Evolutionary conservation across 441 rosid genomes (phyloP).

Genomic region (Brassica balearica): DNA sequence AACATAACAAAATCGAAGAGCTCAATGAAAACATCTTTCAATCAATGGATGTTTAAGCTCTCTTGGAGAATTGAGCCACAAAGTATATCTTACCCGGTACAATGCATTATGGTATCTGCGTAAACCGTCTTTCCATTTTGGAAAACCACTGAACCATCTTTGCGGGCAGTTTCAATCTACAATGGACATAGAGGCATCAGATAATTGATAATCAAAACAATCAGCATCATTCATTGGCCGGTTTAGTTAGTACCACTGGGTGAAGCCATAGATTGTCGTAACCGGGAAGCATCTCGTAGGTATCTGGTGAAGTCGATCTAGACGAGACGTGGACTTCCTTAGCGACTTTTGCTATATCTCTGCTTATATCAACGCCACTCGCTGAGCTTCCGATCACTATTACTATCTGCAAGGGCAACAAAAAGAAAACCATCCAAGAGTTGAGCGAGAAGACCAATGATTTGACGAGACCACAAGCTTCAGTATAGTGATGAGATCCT

Average conservation of each 20-base stretch:
- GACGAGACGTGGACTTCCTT: conserved; percentile 82
- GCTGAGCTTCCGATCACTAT: conserved; percentile 77
- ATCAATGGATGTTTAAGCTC: not conserved
- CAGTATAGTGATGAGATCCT: conserved; percentile 32
- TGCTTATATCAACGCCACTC: conserved; percentile 73
- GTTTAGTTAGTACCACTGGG: conserved; percentile 61
- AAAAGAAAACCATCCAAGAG: conserved; percentile 5
- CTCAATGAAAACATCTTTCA: conserved; percentile 4
- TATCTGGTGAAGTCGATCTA: conserved; percentile 60
- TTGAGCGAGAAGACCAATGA: not conserved
- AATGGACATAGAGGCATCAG: not conserved
- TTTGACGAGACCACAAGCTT: conserved; percentile 10
- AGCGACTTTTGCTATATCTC: conserved; percentile 74
- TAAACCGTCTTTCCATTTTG: conserved; percentile 55
- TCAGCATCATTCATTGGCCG: not conserved
- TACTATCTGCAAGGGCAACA: conserved; percentile 54
- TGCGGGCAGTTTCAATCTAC: conserved; percentile 61
- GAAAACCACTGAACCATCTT: conserved; percentile 74
- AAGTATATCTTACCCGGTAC: conserved; percentile 66
- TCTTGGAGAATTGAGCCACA: not conserved
- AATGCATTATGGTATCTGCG: conserved; percentile 77
- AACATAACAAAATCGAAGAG: no score
- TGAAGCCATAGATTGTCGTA: conserved; percentile 77
- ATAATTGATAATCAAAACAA: not conserved
- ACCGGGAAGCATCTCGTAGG: conserved; percentile 57